phyloP scores from a whole-genome alignment of 1,284 basidiomycete species.

The Paramarasmius palmivorus region DNA sequence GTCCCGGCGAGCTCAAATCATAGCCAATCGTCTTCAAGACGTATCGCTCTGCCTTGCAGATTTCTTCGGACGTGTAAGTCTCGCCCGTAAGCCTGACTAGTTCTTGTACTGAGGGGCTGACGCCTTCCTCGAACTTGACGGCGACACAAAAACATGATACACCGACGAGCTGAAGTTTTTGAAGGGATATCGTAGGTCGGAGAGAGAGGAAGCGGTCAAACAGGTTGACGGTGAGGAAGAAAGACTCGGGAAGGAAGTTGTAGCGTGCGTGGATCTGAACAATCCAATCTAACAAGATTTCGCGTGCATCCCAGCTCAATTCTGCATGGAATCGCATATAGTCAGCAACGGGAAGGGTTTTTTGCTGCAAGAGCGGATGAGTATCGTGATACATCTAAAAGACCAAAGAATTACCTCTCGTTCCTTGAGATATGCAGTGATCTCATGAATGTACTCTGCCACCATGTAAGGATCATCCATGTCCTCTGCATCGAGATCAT shows the following conservation, averaged over 20 bases:
- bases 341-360: conserved; percentile 74
- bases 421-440: conserved; percentile 39
- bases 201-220: conserved; percentile 91
- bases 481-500: conserved; percentile 42
- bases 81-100: conserved; percentile 86
- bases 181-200: conserved; percentile 82
- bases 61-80: conserved; percentile 80
- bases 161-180: conserved; percentile 91
- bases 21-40: conserved; percentile 86
- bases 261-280: conserved; percentile 91
- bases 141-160: conserved; percentile 90
- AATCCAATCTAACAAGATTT: conserved; percentile 91
- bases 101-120: conserved; percentile 83
- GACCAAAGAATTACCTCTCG: conserved; percentile 39
- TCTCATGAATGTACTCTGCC: conserved; percentile 39
- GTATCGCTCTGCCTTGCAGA: conserved; percentile 89
- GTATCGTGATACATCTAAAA: conserved; percentile 5
- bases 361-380: conserved; percentile 43
- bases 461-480: conserved; percentile 43
- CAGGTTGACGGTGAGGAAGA: conserved; percentile 90
- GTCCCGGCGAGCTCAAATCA: conserved; percentile 87
- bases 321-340: conserved; percentile 87
- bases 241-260: conserved; percentile 88
- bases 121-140: conserved; percentile 92
- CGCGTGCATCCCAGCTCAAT: conserved; percentile 89